These are phyloP conservation scores for Amanita pallidorosea DNA, from an alignment of 768 basidiomycete genomes.

Conservation along the genomic window DNA sequence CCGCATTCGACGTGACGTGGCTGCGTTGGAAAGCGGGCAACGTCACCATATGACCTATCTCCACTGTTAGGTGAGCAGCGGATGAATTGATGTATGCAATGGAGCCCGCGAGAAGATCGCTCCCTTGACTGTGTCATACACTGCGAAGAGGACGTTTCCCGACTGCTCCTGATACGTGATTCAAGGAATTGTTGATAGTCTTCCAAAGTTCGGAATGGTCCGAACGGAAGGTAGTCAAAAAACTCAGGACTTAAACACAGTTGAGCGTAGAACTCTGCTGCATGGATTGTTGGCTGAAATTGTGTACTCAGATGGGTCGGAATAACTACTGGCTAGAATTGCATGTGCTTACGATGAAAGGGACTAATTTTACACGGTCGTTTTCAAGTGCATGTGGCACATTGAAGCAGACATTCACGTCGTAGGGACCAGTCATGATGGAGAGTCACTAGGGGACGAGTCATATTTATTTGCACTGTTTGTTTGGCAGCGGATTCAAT, in stretches of 20 bases:
- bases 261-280: too few relatives aligned
- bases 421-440: background rate
- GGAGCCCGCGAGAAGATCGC: slow-evolving; percentile 29
- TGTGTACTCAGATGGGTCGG: background rate
- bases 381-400: slow-evolving; percentile 33
- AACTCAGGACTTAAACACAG: slow-evolving; percentile 25
- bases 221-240: slow-evolving; percentile 38
- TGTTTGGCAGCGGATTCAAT: too few relatives aligned
- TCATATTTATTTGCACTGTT: too few relatives aligned
- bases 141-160: slow-evolving; percentile 32
- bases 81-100: slow-evolving; percentile 40
- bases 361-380: slow-evolving; percentile 34
- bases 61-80: slow-evolving; percentile 29
- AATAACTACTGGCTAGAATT: too few relatives aligned
- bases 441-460: too few relatives aligned
- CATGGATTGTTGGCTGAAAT: slow-evolving; percentile 33
- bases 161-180: slow-evolving; percentile 22
- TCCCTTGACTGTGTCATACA: slow-evolving; percentile 34
- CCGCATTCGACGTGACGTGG: slow-evolving; percentile 46
- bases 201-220: slow-evolving; percentile 29
- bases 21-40: slow-evolving; percentile 52
- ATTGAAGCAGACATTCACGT: slow-evolving; percentile 42
- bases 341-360: slow-evolving; percentile 33
- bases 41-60: slow-evolving; percentile 46
- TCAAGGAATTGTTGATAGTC: slow-evolving; percentile 27